phyloP scores from a whole-genome alignment of 176 grass and related monocot species.

The Raddia distichophylla region DNA sequence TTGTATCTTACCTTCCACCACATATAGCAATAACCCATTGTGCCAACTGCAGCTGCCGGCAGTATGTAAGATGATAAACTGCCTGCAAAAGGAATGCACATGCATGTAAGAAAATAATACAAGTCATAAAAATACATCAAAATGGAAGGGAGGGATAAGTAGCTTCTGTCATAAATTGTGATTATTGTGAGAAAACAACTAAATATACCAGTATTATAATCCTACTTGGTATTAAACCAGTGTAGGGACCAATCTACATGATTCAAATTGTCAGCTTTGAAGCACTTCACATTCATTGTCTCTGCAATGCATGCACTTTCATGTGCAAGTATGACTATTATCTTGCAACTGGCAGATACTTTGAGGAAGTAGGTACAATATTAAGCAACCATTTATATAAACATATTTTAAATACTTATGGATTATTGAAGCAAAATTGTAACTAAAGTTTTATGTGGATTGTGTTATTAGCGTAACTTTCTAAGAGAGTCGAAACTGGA shows the following conservation, averaged over 20 bases:
- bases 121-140: background rate
- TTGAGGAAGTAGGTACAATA: background rate
- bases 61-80: conserved; percentile 85
- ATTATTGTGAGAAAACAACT: background rate
- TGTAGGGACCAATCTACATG: conserved; percentile 22
- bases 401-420: background rate
- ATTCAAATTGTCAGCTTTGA: background rate
- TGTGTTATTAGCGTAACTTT: conserved; percentile 8
- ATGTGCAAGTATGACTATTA: background rate
- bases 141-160: background rate
- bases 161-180: background rate
- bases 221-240: background rate
- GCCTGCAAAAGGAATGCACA: conserved; percentile 47
- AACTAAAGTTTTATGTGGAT: conserved; percentile 24
- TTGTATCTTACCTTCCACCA: conserved; percentile 83
- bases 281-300: background rate
- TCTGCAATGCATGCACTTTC: conserved; percentile 12
- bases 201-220: conserved; percentile 4
- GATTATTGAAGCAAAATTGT: conserved; percentile 22
- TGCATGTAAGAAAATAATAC: conserved; percentile 15
- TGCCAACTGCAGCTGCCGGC: conserved; percentile 87
- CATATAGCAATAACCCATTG: conserved; percentile 97
- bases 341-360: background rate
- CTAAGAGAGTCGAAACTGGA: background rate
- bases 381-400: conserved; percentile 24